Percentiles rank a stretch among this genome's conserved stretches.
phyloP scores from a whole-genome alignment of 495 filamentous ascomycete genomes.

The Tuber borchii region DNA sequence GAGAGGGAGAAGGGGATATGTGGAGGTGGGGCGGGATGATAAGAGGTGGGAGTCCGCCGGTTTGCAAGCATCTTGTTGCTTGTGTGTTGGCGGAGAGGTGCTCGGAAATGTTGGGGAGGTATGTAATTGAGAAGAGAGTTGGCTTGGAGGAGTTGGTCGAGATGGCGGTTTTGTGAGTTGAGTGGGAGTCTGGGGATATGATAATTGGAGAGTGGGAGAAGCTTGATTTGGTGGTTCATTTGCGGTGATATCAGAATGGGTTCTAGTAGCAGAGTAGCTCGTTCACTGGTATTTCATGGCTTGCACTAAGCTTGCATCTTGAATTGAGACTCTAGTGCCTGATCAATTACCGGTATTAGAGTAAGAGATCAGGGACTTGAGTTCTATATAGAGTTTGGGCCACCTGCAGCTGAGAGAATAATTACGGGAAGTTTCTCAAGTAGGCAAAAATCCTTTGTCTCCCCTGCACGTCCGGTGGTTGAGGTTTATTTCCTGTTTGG shows the following conservation, averaged over 20 bases:
- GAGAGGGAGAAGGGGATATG: not conserved
- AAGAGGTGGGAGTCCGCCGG: slow-evolving; percentile 49
- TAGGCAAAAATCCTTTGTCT: no score
- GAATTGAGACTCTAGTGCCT: not conserved
- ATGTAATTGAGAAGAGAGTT: slow-evolving; percentile 52
- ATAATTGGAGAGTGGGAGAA: not conserved
- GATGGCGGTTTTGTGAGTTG: slow-evolving; percentile 45
- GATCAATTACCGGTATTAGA: not conserved
- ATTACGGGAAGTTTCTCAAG: not conserved
- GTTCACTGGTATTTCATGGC: not conserved
- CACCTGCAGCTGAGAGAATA: not conserved
- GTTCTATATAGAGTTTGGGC: not conserved
- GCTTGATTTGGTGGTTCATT: not conserved
- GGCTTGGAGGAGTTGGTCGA: slow-evolving; percentile 66
- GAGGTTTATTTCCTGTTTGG: no score
- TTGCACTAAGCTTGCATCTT: not conserved
- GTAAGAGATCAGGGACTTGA: not conserved
- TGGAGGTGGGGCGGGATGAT: slow-evolving; percentile 52
- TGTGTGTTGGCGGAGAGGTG: slow-evolving; percentile 70
- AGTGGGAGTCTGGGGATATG: not conserved
- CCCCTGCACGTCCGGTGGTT: no score
- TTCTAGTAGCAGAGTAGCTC: not conserved
- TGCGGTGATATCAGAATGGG: not conserved
- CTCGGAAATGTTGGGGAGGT: slow-evolving; percentile 50
- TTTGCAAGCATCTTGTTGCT: slow-evolving; percentile 87